Conservation (phyloP, 75 land plant species). For the Selaginella tamariscina region DNA sequence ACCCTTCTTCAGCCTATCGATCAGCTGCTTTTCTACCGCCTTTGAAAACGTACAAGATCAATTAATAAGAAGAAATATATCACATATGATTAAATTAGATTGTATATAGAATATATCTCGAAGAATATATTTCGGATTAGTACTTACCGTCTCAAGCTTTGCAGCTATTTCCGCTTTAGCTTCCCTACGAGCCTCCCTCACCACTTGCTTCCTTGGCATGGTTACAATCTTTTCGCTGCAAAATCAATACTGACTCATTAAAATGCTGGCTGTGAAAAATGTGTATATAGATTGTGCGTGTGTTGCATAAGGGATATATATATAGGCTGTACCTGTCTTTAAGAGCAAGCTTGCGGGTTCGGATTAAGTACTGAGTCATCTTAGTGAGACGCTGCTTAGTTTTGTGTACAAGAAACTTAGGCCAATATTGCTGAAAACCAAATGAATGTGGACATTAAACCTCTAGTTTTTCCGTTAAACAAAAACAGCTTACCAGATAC, state of each 20-base stretch:
- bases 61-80: not conserved
- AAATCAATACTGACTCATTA: not conserved
- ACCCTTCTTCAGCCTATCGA: constrained; percentile 72
- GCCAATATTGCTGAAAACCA: constrained; percentile 63
- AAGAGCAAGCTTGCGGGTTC: constrained; percentile 81
- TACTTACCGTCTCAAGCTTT: constrained; percentile 54
- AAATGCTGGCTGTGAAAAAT: not conserved
- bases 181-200: constrained; percentile 82
- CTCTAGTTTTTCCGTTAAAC: too few species aligned
- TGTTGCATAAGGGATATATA: not conserved
- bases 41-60: constrained; percentile 21
- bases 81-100: not conserved
- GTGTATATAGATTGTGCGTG: not conserved
- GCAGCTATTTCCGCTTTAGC: constrained; percentile 93
- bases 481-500: constrained; percentile 48
- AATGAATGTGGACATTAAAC: too few species aligned
- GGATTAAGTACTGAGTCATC: constrained; percentile 91
- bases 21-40: constrained; percentile 78
- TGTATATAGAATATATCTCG: not conserved
- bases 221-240: constrained; percentile 81
- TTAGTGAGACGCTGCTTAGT: constrained; percentile 87
- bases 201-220: constrained; percentile 68
- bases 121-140: not conserved
- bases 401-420: constrained; percentile 87
- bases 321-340: constrained; percentile 58